Conservation (phyloP, 1,139 yeast genomes). For the Komagataea norvegica region DNA sequence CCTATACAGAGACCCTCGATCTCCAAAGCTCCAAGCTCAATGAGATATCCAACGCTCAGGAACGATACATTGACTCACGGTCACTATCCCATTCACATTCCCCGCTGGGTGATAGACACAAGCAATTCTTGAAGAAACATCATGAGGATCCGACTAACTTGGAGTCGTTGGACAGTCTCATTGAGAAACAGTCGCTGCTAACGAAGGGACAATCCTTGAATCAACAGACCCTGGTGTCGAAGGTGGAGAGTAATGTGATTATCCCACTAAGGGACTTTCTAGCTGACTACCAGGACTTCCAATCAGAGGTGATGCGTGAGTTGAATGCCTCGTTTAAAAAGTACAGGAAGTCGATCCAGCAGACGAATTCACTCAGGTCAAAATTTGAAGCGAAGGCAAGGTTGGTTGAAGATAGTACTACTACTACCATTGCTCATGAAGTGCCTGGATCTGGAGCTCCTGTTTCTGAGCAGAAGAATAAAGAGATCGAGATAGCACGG, state of each 20-base stretch:
- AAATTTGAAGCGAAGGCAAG: slow-evolving; percentile 16
- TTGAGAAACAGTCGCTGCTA: slow-evolving; percentile 8
- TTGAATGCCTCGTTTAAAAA: slow-evolving; percentile 11
- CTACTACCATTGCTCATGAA: too few species aligned
- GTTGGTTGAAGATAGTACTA: slow-evolving; percentile 15
- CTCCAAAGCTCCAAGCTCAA: slow-evolving; percentile 11
- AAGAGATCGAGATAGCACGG: too few species aligned
- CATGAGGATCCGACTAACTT: not conserved
- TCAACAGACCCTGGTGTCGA: slow-evolving; percentile 9
- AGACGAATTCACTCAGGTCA: slow-evolving; percentile 9
- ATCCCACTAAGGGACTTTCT: slow-evolving; percentile 19
- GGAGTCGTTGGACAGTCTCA: slow-evolving; percentile 10
- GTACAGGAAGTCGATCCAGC: slow-evolving; percentile 14
- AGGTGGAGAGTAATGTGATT: slow-evolving; percentile 16
- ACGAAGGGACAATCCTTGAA: slow-evolving; percentile 6
- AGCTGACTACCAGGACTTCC: slow-evolving; percentile 19
- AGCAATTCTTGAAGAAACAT: slow-evolving; percentile 1
- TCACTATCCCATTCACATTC: not conserved
- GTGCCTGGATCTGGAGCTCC: too few species aligned
- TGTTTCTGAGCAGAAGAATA: too few species aligned
- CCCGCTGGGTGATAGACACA: not conserved
- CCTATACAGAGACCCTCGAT: slow-evolving; percentile 17
- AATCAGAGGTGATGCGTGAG: slow-evolving; percentile 7
- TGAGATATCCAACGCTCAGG: slow-evolving; percentile 9
- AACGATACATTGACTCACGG: slow-evolving; percentile 9